Percentiles rank a stretch among this genome's conserved stretches.
phyloP scores from a whole-genome alignment of 331 rosid genomes.

The Malus hybrid region DNA sequence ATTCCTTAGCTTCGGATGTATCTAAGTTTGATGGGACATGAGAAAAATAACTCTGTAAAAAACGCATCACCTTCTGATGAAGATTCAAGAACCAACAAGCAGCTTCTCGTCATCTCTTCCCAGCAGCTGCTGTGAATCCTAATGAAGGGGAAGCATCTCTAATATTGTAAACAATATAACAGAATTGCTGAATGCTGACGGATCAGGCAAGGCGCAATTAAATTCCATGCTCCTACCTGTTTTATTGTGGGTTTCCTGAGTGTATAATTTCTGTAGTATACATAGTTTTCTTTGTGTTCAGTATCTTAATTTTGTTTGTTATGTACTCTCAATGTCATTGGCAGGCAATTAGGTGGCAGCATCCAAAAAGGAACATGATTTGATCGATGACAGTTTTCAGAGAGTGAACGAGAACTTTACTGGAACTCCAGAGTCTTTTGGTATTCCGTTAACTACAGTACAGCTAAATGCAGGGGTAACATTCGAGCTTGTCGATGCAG shows the following conservation, averaged over 20 bases:
- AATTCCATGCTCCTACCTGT: slow-evolving; percentile 7
- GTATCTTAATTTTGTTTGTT: background rate
- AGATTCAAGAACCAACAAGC: slow-evolving; percentile 1
- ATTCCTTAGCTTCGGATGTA: slow-evolving; percentile 17
- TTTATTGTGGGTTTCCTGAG: background rate
- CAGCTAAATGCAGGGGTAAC: slow-evolving; percentile 26
- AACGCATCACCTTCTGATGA: background rate
- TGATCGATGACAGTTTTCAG: slow-evolving; percentile 3
- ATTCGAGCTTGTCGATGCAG: slow-evolving; percentile 8
- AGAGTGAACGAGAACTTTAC: background rate
- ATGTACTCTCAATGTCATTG: slow-evolving; percentile 2
- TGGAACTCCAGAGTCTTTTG: background rate
- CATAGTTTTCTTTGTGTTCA: background rate
- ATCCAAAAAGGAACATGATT: slow-evolving; percentile 3
- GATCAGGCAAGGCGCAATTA: slow-evolving; percentile 24
- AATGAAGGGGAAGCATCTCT: slow-evolving; percentile 1
- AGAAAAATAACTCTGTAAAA: slow-evolving; percentile 15
- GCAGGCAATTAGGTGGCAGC: slow-evolving; percentile 16
- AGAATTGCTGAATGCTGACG: slow-evolving; percentile 20
- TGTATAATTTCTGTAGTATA: background rate
- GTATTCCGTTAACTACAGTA: slow-evolving; percentile 6
- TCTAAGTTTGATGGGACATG: slow-evolving; percentile 14
- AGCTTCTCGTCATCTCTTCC: slow-evolving; percentile 8
- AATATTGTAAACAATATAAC: background rate
- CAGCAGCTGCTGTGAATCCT: background rate